Percentiles rank a stretch among this genome's conserved stretches.
phyloP scores from a whole-genome alignment of 2,329 filamentous ascomycete genomes.

The Aspergillus sp. region DNA sequence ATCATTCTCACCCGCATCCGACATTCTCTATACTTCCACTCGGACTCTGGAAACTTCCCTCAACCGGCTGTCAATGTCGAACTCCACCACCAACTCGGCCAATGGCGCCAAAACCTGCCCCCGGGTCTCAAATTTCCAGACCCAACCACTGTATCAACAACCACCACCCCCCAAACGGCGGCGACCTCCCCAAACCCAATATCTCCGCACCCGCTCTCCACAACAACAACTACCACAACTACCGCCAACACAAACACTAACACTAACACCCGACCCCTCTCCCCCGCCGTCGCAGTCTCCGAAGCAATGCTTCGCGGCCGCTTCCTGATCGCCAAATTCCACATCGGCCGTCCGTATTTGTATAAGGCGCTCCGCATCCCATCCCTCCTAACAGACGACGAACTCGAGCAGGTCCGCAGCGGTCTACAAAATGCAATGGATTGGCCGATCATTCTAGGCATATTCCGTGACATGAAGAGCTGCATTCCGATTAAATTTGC shows the following conservation, averaged over 20 bases:
- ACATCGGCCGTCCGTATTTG: slow-evolving; percentile 42
- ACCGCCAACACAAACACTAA: slow-evolving; percentile 18
- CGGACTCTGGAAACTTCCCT: slow-evolving; percentile 46
- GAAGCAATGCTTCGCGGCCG: slow-evolving; percentile 40
- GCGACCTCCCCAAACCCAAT: slow-evolving; percentile 24
- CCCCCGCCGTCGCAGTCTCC: slow-evolving; percentile 35
- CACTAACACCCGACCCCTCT: slow-evolving; percentile 25
- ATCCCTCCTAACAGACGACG: slow-evolving; percentile 35
- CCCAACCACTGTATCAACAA: slow-evolving; percentile 8
- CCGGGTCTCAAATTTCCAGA: slow-evolving; percentile 48
- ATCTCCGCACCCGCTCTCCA: slow-evolving; percentile 1
- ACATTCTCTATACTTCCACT: slow-evolving; percentile 52
- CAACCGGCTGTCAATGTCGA: slow-evolving; percentile 51
- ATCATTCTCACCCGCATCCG: slow-evolving; percentile 56
- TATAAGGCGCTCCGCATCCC: slow-evolving; percentile 46
- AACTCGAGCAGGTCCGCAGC: slow-evolving; percentile 39
- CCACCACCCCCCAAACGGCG: slow-evolving; percentile 16
- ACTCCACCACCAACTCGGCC: slow-evolving; percentile 55
- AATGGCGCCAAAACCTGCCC: slow-evolving; percentile 55
- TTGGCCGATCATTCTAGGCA: slow-evolving; percentile 40
- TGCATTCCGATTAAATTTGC: slow-evolving; percentile 45
- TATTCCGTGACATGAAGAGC: slow-evolving; percentile 43
- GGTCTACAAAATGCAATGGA: slow-evolving; percentile 43
- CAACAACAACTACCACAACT: slow-evolving; percentile 18
- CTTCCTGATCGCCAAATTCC: slow-evolving; percentile 41